Conservation (phyloP, 1,284 basidiomycete genomes). For the Sporisorium graminicola region DNA sequence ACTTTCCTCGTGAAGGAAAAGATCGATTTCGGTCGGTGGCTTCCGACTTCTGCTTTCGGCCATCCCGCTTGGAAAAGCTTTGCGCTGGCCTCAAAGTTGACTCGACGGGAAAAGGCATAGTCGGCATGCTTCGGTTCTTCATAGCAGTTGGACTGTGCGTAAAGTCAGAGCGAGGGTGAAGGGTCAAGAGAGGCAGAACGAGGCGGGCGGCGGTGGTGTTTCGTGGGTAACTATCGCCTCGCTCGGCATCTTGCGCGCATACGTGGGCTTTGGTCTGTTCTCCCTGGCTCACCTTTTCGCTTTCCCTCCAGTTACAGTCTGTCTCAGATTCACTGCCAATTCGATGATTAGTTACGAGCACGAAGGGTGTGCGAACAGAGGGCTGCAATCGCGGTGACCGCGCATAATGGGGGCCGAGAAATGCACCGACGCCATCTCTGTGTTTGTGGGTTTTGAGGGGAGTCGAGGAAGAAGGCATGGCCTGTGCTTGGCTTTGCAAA, state of each 20-base stretch:
- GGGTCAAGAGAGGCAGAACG: neutral
- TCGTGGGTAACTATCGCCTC: neutral
- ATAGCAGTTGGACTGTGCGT: too few relatives aligned
- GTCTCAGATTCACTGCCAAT: neutral
- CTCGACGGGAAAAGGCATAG: too few relatives aligned
- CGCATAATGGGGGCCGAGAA: neutral
- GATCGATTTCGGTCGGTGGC: neutral
- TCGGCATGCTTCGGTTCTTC: too few relatives aligned
- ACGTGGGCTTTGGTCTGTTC: neutral
- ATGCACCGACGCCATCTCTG: neutral
- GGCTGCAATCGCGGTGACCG: neutral
- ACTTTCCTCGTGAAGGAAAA: neutral
- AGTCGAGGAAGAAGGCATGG: neutral
- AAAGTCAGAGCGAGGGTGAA: neutral
- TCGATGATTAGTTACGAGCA: neutral
- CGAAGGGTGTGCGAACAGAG: neutral
- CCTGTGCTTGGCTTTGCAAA: neutral
- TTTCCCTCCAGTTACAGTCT: neutral
- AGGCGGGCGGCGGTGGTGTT: neutral
- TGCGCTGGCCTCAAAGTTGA: too few relatives aligned
- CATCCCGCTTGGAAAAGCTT: neutral
- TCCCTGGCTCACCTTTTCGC: neutral
- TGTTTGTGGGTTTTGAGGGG: neutral
- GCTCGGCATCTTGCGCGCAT: constrained; percentile 2
- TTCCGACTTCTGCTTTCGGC: neutral